Base-by-base conservation (phyloP, 2,329 filamentous ascomycete species). In the Metarhizium anisopliae region DNA sequence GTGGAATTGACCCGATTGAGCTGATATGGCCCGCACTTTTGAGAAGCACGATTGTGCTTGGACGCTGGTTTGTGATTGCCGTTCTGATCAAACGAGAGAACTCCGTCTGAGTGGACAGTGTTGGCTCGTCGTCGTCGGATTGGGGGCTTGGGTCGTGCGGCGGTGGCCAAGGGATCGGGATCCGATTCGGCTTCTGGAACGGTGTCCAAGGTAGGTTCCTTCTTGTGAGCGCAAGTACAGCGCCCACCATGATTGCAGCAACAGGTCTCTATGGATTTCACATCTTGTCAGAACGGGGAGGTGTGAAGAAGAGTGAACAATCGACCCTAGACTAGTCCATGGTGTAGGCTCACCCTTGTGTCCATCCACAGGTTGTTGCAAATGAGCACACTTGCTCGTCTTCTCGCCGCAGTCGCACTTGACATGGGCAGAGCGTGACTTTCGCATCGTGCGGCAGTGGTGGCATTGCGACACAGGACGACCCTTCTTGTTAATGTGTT, bases 381-480 rank as follows among this genome's bases (percentile, higher is more conserved):
- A 63, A 68, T 86, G 81, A 58, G 79, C 73, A 70, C 83, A 86
- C 69, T 83, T 83, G 77, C 87, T 87, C 59, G 85, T 84, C 80
- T 95, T 96, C 74, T 95, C 90, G 70, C 90, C 92, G 73, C 94
- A 99, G 74, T 97, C 92, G 76, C 94, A 99, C 74, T 94, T 95
- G 68, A 94, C 84, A 74, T 97, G 94, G 61, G 93, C 90, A 57
- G 92, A 87, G 66, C 94, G 90, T 72, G 90, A 93, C 81, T 97
- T 97, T 77, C 94, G 92, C 80, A 95, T 87, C 63, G 88, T 84
- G 71, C 94, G 93, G 76, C 94, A 99, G 76, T 99, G 94, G 64
- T 90, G 84, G 75, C 94, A 99, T 85, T 99, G 94, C 66, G 94
- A 96, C 64, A 97, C 91, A 59, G 94, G 94, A 60, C 93, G 89